Conservation (phyloP, 2,329 filamentous ascomycete genomes). For the Phialemonium atrogriseum region DNA sequence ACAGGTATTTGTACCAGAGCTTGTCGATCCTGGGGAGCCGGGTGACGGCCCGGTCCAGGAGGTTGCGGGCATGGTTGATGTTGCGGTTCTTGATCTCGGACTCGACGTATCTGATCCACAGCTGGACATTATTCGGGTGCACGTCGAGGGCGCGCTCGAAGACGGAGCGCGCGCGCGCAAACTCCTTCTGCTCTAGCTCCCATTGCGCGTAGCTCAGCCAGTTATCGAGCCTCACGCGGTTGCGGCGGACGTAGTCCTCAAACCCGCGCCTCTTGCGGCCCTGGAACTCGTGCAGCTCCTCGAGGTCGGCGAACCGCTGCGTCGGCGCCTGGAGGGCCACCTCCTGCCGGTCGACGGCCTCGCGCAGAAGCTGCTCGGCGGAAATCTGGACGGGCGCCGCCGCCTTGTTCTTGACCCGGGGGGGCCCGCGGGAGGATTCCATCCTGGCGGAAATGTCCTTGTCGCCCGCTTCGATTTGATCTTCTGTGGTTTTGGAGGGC, state of each 20-base stretch:
- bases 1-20: conserved; percentile 98
- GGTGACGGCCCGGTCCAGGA: conserved; percentile 90
- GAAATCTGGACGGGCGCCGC: conserved; percentile 86
- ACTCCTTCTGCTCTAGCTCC: conserved; percentile 98
- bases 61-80: conserved; percentile 92
- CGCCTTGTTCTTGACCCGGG: conserved; percentile 98
- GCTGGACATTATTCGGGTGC: conserved; percentile 70
- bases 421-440: conserved; percentile 86
- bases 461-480: too few relatives aligned
- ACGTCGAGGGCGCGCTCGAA: conserved; percentile 94
- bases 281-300: conserved; percentile 97
- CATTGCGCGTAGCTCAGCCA: conserved; percentile 97
- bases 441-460: conserved; percentile 56
- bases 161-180: conserved; percentile 78
- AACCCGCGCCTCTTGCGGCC: conserved; percentile 94
- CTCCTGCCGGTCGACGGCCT: conserved; percentile 95
- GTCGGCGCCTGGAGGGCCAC: conserved; percentile 80
- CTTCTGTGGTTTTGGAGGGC: too few relatives aligned
- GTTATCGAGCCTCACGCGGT: conserved; percentile 93
- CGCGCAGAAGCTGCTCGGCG: conserved; percentile 91
- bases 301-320: conserved; percentile 89
- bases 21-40: conserved; percentile 88
- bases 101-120: conserved; percentile 94
- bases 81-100: conserved; percentile 92
- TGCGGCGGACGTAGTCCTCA: conserved; percentile 94